phyloP scores from a whole-genome alignment of 2,329 filamentous ascomycete genomes.

The Fusarium subtropicale region DNA sequence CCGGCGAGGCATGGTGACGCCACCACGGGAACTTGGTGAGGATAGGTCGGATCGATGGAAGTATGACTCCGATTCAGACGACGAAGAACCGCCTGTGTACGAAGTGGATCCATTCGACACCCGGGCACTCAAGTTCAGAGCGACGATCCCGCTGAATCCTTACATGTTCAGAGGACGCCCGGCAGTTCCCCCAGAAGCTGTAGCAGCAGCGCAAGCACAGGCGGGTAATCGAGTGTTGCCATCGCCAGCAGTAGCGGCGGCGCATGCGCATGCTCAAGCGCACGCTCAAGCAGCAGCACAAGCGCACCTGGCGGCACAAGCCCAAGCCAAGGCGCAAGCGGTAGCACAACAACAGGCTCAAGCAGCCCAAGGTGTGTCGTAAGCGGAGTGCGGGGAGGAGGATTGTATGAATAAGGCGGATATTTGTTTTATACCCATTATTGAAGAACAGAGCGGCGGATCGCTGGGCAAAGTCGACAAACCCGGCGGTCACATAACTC shows the following conservation, averaged over 20 bases:
- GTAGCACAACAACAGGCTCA: slow-evolving; percentile 39
- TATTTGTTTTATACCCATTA: slow-evolving; percentile 48
- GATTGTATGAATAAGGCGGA: slow-evolving; percentile 45
- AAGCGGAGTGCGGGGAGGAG: slow-evolving; percentile 4
- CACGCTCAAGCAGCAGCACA: slow-evolving; percentile 48
- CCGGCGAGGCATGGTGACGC: slow-evolving; percentile 73
- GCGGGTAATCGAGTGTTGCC: slow-evolving; percentile 45
- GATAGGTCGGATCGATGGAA: slow-evolving; percentile 78
- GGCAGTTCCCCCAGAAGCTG: slow-evolving; percentile 47
- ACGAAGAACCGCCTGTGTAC: slow-evolving; percentile 80
- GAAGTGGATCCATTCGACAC: slow-evolving; percentile 78
- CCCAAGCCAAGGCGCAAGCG: slow-evolving; percentile 40
- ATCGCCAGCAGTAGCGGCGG: slow-evolving; percentile 42
- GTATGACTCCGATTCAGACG: slow-evolving; percentile 88
- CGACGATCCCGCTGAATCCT: slow-evolving; percentile 65
- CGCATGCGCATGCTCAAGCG: slow-evolving; percentile 46
- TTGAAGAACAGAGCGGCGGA: slow-evolving; percentile 26
- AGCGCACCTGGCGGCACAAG: slow-evolving; percentile 45
- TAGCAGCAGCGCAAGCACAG: slow-evolving; percentile 40
- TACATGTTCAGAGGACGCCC: slow-evolving; percentile 56
- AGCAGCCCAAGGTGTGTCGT: slow-evolving; percentile 37
- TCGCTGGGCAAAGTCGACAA: slow-evolving; percentile 21
- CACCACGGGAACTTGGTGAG: slow-evolving; percentile 58
- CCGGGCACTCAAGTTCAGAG: slow-evolving; percentile 69
- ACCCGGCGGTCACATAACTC: slow-evolving; percentile 1